A percentile compares a stretch with the other conserved stretches of the same genome.
phyloP scores from a whole-genome alignment of 2,329 filamentous ascomycete species.

The Alternaria arbusti region DNA sequence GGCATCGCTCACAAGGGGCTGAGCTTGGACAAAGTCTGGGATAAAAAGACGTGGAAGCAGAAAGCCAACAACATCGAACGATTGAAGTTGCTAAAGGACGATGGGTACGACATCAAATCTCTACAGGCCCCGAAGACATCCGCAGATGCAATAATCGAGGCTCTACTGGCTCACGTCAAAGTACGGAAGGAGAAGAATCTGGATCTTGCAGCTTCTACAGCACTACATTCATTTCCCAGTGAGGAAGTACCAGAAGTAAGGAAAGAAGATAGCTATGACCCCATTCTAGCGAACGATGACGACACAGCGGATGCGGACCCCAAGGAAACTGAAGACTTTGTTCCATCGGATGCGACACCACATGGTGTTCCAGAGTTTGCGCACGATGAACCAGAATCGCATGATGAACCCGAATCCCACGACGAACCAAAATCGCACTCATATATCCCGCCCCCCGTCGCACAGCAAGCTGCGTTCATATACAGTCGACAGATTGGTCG shows the following conservation, averaged over 20 bases:
- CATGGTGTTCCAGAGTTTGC: neutral
- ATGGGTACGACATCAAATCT: constrained; percentile 14
- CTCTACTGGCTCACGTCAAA: constrained; percentile 1
- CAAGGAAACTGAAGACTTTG: neutral
- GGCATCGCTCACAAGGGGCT: neutral
- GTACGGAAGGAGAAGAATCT: neutral
- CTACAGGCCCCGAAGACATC: neutral
- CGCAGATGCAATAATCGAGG: constrained; percentile 3
- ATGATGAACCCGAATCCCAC: neutral
- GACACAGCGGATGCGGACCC: neutral
- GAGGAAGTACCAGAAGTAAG: neutral
- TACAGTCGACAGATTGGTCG: neutral
- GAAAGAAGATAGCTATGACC: neutral
- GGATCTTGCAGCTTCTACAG: neutral
- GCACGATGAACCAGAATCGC: neutral
- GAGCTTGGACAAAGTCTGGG: constrained; percentile 9
- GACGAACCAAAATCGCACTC: neutral
- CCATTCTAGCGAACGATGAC: neutral
- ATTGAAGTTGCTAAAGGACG: constrained; percentile 15
- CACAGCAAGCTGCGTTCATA: neutral
- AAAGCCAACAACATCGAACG: constrained; percentile 12
- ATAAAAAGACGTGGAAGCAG: constrained; percentile 13
- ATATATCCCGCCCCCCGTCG: neutral
- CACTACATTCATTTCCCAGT: neutral
- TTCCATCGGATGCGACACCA: neutral